phyloP scores from a whole-genome alignment of 495 filamentous ascomycete species.

The Durotheca rogersii region DNA sequence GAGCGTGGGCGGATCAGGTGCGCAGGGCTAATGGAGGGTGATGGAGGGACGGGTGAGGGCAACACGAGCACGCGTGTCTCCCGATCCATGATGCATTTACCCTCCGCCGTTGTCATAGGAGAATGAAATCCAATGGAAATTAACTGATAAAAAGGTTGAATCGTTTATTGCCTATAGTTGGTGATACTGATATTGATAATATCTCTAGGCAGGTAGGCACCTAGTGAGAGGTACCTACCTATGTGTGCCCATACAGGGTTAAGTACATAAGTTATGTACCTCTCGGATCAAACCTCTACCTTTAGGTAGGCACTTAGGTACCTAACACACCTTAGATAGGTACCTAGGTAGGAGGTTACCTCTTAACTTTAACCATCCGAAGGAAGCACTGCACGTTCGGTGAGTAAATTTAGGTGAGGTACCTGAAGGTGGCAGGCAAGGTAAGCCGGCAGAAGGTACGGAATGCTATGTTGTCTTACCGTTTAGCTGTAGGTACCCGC shows the following conservation, averaged over 20 bases:
- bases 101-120: conserved; percentile 8
- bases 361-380: too few relatives aligned
- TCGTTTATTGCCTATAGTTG: background rate
- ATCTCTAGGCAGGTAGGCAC: too few relatives aligned
- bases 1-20: too few relatives aligned
- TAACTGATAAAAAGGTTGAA: too few relatives aligned
- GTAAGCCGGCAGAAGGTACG: too few relatives aligned
- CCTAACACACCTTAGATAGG: background rate
- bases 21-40: conserved; percentile 1
- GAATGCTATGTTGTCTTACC: too few relatives aligned
- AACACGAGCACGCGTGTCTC: conserved; percentile 5
- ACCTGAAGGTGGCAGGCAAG: too few relatives aligned
- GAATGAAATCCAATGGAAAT: conserved; percentile 17
- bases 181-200: background rate
- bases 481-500: too few relatives aligned
- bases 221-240: background rate
- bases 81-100: conserved; percentile 2
- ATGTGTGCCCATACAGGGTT: background rate
- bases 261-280: background rate
- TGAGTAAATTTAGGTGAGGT: too few relatives aligned
- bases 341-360: background rate
- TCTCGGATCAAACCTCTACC: background rate
- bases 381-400: too few relatives aligned
- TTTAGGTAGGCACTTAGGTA: background rate
- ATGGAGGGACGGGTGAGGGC: background rate